Evolutionary conservation across 176 grass and related monocot genomes (phyloP).

Genomic region (Raddia guianensis): DNA sequence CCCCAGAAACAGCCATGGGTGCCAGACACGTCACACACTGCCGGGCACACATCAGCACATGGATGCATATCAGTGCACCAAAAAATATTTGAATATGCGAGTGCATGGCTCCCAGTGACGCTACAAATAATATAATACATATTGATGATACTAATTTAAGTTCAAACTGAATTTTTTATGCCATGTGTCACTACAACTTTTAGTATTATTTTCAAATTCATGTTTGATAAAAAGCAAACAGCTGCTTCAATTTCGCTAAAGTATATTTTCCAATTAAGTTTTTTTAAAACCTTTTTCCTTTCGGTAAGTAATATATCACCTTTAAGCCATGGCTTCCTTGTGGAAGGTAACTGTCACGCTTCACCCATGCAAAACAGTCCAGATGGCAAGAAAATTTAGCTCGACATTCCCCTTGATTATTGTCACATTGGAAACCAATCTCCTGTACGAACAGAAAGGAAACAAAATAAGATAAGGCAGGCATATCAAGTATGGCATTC

Average conservation of each 20-base stretch:
- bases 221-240: constrained; percentile 10
- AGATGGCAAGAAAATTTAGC: constrained; percentile 99
- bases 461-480: constrained; percentile 34
- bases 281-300: not conserved
- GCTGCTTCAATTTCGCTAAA: not conserved
- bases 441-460: constrained; percentile 63
- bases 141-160: not conserved
- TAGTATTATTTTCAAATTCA: not conserved
- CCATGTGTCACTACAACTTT: not conserved
- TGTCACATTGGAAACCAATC: constrained; percentile 93
- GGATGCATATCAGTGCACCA: no score
- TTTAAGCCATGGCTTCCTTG: constrained; percentile 98
- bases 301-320: constrained; percentile 54
- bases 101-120: no score
- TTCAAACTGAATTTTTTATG: not conserved
- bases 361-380: constrained; percentile 99
- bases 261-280: not conserved
- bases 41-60: no score
- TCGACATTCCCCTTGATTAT: constrained; percentile 88
- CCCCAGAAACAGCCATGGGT: no score
- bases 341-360: constrained; percentile 99
- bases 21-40: no score
- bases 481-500: not conserved
- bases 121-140: not conserved
- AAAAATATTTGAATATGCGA: no score